These are phyloP conservation scores for Pyricularia grisea DNA, from an alignment of 2,329 filamentous ascomycete species.

Conservation along the genomic window DNA sequence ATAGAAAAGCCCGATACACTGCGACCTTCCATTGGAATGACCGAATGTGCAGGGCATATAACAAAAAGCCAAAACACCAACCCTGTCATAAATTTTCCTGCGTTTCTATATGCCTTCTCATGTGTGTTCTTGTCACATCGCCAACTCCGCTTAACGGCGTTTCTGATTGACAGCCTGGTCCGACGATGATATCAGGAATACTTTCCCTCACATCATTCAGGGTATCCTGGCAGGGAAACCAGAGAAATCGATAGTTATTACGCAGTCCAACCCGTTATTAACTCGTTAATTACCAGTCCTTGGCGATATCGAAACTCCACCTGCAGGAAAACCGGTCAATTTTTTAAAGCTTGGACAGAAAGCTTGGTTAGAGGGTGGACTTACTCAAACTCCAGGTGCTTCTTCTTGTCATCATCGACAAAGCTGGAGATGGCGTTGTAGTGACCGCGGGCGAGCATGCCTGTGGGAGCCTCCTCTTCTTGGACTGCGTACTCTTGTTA, in stretches of 20 bases:
- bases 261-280: not conserved
- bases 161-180: not conserved
- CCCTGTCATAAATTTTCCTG: not conserved
- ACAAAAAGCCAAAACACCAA: not conserved
- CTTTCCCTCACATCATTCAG: not conserved
- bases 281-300: slow-evolving; percentile 64
- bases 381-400: slow-evolving; percentile 74
- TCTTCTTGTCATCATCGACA: slow-evolving; percentile 88
- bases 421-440: slow-evolving; percentile 89
- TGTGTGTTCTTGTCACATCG: not conserved
- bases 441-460: slow-evolving; percentile 81
- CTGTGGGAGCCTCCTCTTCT: slow-evolving; percentile 82
- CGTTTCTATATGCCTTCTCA: not conserved
- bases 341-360: too few species aligned
- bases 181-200: not conserved
- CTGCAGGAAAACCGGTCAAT: not conserved
- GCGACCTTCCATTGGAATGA: not conserved
- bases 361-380: not conserved
- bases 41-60: not conserved
- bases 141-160: not conserved
- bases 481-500: slow-evolving; percentile 49
- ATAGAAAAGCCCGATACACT: not conserved
- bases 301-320: slow-evolving; percentile 93
- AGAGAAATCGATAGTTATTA: not conserved
- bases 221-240: not conserved